Base-by-base conservation (phyloP, 2,329 filamentous ascomycete genomes). In the Microsporum canis region DNA sequence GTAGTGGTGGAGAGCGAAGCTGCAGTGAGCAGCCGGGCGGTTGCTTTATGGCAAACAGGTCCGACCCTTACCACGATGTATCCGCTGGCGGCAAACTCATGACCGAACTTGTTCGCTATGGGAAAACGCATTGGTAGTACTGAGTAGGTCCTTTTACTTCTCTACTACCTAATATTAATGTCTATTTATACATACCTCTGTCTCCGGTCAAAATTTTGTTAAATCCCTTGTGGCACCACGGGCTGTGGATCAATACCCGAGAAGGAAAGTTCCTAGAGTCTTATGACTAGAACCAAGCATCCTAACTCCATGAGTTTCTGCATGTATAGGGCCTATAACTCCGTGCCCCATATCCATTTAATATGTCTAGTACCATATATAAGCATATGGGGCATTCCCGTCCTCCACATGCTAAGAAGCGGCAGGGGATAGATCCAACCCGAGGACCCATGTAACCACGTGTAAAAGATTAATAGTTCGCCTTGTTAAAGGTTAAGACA, bases 21-120 rank as follows among this genome's bases (percentile, higher is more conserved):
- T 68, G 66, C 53, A 67, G 65, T 49, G 65, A 68, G 49, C 61
- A 62, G 31, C 58, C 60, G 23, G 61, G 62, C 33, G 65, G 66
- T 12, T 68, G 66, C 38, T 55, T 47, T 41, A 63, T 63, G 12
- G 43, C 55, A 12, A 62, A 63, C n/a, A 61, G 64, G 49, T 57
- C 43, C n/a, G 63, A 63, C 29, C 60, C 58, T 5, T 65, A 64
- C 49, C 66, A 68, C 58, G 65, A 66, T 59, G 66, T 68, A 49
- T 67, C 64, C 57, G 65, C 66, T n/a, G 66, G 65, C n/a, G 66
- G 66, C 8, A 66, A 59, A 55, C 63, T 68, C 45, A 67, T 68
- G 66, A 64, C 62, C 14, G 63, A 68, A 43, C 66, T 68, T 39
- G 62, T 66, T 27, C 36, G 41, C 10, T 63, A 67, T 60, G 66